Percentiles rank a stretch among this genome's conserved stretches.
Evolutionary conservation across 1,284 basidiomycete genomes (phyloP).

Genomic region (Pyrrhoderma noxium): DNA sequence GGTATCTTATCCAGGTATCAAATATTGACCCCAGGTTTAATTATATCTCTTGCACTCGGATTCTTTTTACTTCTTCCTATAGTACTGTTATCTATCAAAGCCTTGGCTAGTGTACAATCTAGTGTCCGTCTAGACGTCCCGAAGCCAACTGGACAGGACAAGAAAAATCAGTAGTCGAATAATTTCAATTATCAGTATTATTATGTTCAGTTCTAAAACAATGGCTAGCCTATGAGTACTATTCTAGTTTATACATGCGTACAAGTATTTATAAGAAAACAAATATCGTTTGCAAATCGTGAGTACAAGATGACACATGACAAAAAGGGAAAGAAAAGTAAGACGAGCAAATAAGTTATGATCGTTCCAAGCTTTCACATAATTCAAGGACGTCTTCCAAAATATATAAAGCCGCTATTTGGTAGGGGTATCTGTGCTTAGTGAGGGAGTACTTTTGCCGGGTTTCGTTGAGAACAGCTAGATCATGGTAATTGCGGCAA

Average conservation of each 20-base stretch:
- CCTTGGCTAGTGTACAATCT: slow-evolving; percentile 73
- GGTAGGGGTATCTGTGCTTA: slow-evolving; percentile 48
- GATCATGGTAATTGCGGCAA: slow-evolving; percentile 58
- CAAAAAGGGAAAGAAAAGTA: background rate
- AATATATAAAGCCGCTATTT: slow-evolving; percentile 57
- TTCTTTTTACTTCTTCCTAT: slow-evolving; percentile 71
- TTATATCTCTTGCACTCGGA: slow-evolving; percentile 58
- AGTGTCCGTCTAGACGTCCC: slow-evolving; percentile 54
- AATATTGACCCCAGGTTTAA: slow-evolving; percentile 74
- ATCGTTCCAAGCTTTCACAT: slow-evolving; percentile 46
- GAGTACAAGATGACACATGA: background rate
- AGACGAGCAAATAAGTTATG: slow-evolving; percentile 29
- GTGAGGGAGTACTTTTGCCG: slow-evolving; percentile 31
- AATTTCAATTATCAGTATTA: slow-evolving; percentile 15
- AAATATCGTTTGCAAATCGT: background rate
- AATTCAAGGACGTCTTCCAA: slow-evolving; percentile 39
- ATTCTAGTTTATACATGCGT: background rate
- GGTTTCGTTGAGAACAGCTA: slow-evolving; percentile 49
- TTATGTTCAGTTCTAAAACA: slow-evolving; percentile 8
- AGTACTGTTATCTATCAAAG: slow-evolving; percentile 55
- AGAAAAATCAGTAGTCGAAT: slow-evolving; percentile 65
- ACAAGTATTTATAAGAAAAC: background rate
- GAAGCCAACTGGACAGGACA: slow-evolving; percentile 63
- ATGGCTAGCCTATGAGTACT: slow-evolving; percentile 1
- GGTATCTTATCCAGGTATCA: slow-evolving; percentile 70